Evolutionary conservation across 2,329 filamentous ascomycete species (phyloP).

Genomic region (Fusarium subtropicale): DNA sequence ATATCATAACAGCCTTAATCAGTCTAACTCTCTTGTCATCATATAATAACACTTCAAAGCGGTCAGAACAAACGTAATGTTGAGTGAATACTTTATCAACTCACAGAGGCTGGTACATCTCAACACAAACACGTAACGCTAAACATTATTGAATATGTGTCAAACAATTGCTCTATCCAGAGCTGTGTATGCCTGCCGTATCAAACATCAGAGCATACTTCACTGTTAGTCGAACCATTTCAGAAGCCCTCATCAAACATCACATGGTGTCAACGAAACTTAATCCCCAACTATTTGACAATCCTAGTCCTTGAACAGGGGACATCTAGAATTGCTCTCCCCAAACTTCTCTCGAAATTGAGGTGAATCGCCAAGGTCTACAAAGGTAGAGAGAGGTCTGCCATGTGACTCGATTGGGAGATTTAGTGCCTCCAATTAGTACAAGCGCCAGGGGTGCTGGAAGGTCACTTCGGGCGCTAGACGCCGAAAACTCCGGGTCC

Average conservation of each 20-base stretch:
- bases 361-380: neutral
- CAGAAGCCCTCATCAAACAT: constrained; percentile 29
- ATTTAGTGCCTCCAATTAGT: constrained; percentile 39
- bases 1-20: neutral
- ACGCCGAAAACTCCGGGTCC: constrained; percentile 41
- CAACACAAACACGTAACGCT: neutral
- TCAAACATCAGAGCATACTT: constrained; percentile 43
- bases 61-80: constrained; percentile 1
- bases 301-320: constrained; percentile 19
- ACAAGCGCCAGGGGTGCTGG: constrained; percentile 39
- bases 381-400: neutral
- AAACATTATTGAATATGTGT: neutral
- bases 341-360: constrained; percentile 3
- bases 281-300: constrained; percentile 19
- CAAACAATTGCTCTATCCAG: neutral
- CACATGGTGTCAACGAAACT: constrained; percentile 38
- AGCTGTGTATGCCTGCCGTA: constrained; percentile 1
- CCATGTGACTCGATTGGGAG: constrained; percentile 24
- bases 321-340: constrained; percentile 14
- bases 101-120: neutral
- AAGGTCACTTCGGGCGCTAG: constrained; percentile 17
- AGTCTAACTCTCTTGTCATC: neutral
- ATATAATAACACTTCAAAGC: neutral
- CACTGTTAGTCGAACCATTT: constrained; percentile 41
- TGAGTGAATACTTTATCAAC: neutral